Percentiles rank a stretch among this genome's conserved stretches.
phyloP scores from a whole-genome alignment of 805 yeast species.

The Hanseniaspora clermontiae region DNA sequence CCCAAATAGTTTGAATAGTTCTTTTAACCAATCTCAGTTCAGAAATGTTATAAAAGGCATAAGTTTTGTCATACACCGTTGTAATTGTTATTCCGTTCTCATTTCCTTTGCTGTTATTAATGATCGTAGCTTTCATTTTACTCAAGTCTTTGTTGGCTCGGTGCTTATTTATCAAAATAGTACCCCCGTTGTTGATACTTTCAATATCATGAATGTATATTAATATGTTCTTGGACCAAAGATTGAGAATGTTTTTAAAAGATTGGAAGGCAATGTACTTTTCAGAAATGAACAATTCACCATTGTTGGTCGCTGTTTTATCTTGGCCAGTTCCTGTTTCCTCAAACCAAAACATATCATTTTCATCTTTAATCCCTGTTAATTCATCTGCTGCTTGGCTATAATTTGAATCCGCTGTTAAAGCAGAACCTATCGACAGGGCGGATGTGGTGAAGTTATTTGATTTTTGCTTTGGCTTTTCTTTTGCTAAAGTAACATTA shows the following conservation, averaged over 20 bases:
- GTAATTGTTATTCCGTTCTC: constrained; percentile 12
- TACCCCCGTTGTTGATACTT: constrained; percentile 29
- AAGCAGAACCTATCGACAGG: constrained; percentile 6
- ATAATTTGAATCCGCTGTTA: constrained; percentile 2
- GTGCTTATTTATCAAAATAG: constrained; percentile 9
- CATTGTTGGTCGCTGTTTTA: constrained; percentile 37
- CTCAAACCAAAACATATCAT: neutral
- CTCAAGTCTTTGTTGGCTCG: constrained; percentile 6
- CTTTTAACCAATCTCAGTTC: neutral
- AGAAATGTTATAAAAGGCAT: constrained; percentile 10
- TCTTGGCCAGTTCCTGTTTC: neutral
- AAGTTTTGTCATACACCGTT: constrained; percentile 12
- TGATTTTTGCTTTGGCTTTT: constrained; percentile 21
- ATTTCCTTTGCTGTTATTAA: neutral
- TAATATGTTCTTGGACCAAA: constrained; percentile 71
- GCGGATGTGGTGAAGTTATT: neutral
- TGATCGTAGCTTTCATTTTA: neutral
- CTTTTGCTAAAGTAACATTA: constrained; percentile 79
- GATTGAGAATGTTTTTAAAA: constrained; percentile 49
- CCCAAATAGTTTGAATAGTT: constrained; percentile 12
- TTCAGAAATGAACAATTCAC: constrained; percentile 71
- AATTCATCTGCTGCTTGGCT: constrained; percentile 1
- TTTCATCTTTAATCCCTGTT: neutral
- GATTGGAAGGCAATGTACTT: constrained; percentile 75
- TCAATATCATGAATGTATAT: constrained; percentile 60